Evolutionary conservation across 331 rosid species (phyloP), one percentile per base, ranked within the genome.

Genomic region (Malus hybrid): DNA sequence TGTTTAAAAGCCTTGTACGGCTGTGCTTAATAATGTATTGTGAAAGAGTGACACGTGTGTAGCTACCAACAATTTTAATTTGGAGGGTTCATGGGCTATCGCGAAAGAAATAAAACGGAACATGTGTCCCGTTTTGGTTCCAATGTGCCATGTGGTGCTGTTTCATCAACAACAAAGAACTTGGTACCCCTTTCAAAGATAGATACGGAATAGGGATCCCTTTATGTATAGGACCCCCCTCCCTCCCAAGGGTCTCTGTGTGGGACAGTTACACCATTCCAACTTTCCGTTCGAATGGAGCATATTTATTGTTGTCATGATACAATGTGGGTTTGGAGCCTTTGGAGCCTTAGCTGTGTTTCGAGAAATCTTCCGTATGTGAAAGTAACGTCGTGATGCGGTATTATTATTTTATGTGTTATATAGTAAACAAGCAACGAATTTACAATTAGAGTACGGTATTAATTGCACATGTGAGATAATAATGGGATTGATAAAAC

Each of bases 71-170:
- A 44, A 29, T 24, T 74, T 63, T 36, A 63, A 46, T 29, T 11
- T 62, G 62, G 48, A 74, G 32, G 12, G 20, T 74, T 50, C 15
- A 63, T 63, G 77, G n/a, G 13, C 57, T 16, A 32, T 29, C 2
- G 0, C 8, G 10, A 79, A 27, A 10, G 16, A 65, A 33, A 69
- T 24, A 77, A 70, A 44, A 50, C 62, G 18, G 18, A 15, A 50
- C 50, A 76, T 71, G 70, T 63, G 80, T 46, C 66, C 71, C 31
- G 50, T 71, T 66, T 72, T 13, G 15, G 9, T 12, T 7, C 18
- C 18, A 11, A 12, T 12, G 88, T 87, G 74, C 76, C 90, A 87
- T 86, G 78, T 81, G 90, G 80, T 66, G 79, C 77, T 56, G 62
- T 86, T 71, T 82, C 64, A 70, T 79, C 78, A 82, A 16, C 20